A percentile compares a stretch with the other conserved stretches of the same genome.
These are phyloP conservation scores for Xerocomellus dryophilus DNA, from an alignment of 768 basidiomycete genomes.

Conservation along the genomic window DNA sequence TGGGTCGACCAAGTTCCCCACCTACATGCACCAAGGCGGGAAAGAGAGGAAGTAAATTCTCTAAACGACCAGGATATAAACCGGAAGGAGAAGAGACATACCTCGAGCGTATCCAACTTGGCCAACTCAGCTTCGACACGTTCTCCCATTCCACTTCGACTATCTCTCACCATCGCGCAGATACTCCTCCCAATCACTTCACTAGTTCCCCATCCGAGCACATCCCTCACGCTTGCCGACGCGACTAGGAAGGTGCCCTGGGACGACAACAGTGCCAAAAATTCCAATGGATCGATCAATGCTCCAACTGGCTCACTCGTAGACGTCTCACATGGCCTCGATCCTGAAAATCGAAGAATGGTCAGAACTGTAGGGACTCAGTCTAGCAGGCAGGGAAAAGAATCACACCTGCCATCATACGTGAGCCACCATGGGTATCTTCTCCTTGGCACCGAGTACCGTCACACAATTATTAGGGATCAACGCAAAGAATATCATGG, in stretches of 20 bases:
- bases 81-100: slow-evolving; percentile 4
- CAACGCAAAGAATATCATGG: no score
- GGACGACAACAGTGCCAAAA: slow-evolving; percentile 51
- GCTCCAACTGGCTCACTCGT: background rate
- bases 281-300: slow-evolving; percentile 32
- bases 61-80: background rate
- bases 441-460: background rate
- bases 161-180: slow-evolving; percentile 36
- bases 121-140: slow-evolving; percentile 28
- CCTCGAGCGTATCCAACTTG: slow-evolving; percentile 17
- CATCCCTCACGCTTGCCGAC: slow-evolving; percentile 50
- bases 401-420: slow-evolving; percentile 23
- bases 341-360: slow-evolving; percentile 2
- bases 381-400: background rate
- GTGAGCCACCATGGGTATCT: background rate
- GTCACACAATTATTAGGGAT: no score
- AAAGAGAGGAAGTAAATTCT: background rate
- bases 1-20: slow-evolving; percentile 11
- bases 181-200: slow-evolving; percentile 53
- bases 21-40: background rate
- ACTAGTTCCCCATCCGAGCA: slow-evolving; percentile 60
- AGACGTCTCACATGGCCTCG: background rate
- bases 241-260: slow-evolving; percentile 50
- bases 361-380: background rate
- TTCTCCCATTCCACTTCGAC: slow-evolving; percentile 15